Conservation (phyloP, 257 asterid species). For the Nicotiana knightiana region DNA sequence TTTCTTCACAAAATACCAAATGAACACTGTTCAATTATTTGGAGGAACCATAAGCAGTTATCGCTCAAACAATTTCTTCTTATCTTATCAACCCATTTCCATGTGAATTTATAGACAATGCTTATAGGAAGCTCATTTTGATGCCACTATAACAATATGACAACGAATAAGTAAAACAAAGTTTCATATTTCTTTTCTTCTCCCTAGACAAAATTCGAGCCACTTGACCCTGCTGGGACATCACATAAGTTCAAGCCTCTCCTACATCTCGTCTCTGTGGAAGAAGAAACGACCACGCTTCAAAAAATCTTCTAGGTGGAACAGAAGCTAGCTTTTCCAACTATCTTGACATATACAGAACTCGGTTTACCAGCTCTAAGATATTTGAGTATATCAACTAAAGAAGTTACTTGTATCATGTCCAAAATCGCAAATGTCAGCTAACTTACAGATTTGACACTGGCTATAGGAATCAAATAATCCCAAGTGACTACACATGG, state of each 20-base stretch:
- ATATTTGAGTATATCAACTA: background rate
- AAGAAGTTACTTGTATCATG: background rate
- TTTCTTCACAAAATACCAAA: background rate
- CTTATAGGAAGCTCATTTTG: background rate
- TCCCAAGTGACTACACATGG: slow-evolving; percentile 35
- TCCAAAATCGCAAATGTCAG: background rate
- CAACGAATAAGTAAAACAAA: background rate
- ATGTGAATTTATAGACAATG: background rate
- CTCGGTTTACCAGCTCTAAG: background rate
- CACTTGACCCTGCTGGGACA: background rate
- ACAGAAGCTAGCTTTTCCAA: background rate
- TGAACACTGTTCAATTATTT: background rate
- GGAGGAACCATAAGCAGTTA: background rate
- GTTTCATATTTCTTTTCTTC: background rate
- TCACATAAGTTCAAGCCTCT: background rate
- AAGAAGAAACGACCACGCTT: background rate
- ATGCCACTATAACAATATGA: background rate
- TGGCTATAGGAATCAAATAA: background rate
- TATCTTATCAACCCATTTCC: background rate
- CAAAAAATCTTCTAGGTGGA: background rate
- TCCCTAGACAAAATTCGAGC: background rate
- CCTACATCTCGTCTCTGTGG: background rate
- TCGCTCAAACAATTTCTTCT: background rate
- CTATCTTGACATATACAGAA: background rate
- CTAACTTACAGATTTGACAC: no score